These are phyloP conservation scores for Bombardia bombarda DNA, from an alignment of 495 filamentous ascomycete genomes.

Conservation along the genomic window DNA sequence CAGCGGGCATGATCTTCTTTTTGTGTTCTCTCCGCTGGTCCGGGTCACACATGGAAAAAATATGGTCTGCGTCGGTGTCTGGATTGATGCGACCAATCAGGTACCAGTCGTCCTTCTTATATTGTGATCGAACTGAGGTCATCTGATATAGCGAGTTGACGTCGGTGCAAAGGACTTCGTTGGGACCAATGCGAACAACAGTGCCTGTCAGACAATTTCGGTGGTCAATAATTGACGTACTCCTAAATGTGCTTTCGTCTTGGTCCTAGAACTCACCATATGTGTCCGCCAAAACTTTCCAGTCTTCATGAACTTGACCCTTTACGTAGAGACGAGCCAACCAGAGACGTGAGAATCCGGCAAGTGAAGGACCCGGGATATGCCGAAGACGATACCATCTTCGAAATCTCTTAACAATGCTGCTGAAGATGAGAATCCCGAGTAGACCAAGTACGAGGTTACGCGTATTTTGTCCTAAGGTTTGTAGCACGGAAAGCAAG, in stretches of 20 bases:
- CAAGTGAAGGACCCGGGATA: slow-evolving; percentile 14
- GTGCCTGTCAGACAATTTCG: slow-evolving; percentile 7
- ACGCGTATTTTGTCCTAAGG: no score
- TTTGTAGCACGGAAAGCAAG: no score
- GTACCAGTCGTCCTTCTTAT: slow-evolving; percentile 37
- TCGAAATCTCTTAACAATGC: no score
- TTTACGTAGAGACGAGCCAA: slow-evolving; percentile 5
- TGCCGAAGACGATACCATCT: slow-evolving; percentile 24
- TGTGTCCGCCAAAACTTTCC: slow-evolving; percentile 4
- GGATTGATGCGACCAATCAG: slow-evolving; percentile 24
- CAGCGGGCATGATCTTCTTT: slow-evolving; percentile 22
- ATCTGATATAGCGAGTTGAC: slow-evolving; percentile 33
- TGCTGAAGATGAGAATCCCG: no score
- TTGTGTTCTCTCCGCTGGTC: slow-evolving; percentile 20
- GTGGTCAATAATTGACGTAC: not conserved
- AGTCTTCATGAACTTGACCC: slow-evolving; percentile 1
- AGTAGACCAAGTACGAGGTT: no score
- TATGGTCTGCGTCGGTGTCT: no score
- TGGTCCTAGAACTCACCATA: slow-evolving; percentile 7
- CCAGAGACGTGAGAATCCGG: slow-evolving; percentile 15
- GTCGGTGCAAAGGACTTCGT: slow-evolving; percentile 25
- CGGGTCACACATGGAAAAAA: slow-evolving; percentile 20
- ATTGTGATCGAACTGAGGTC: slow-evolving; percentile 27
- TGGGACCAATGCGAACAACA: slow-evolving; percentile 20
- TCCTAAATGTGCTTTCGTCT: not conserved